Conservation (phyloP, 805 yeast species). For the Ascoidea asiatica region DNA sequence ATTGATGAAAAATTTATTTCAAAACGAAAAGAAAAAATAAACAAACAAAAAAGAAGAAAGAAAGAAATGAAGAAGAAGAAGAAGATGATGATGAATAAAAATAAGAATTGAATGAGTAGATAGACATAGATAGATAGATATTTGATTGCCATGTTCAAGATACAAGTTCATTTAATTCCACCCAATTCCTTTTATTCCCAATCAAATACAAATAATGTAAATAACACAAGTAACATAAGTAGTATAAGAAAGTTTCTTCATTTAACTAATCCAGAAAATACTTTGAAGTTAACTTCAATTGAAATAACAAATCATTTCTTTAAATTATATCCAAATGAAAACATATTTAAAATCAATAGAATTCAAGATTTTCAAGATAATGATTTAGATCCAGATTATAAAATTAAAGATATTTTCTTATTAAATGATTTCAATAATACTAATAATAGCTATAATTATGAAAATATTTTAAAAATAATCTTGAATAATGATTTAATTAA, state of each 20-base stretch:
- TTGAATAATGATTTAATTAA: constrained; percentile 8
- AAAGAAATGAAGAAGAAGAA: not conserved
- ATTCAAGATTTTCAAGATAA: constrained; percentile 26
- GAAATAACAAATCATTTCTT: constrained; percentile 20
- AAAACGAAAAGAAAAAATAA: not conserved
- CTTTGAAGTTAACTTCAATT: constrained; percentile 18
- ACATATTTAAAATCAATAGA: constrained; percentile 20
- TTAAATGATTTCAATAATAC: not conserved
- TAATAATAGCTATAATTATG: not conserved
- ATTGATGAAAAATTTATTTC: not conserved
- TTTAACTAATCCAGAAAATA: constrained; percentile 17
- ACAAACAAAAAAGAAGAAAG: not conserved
- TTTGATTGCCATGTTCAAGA: constrained; percentile 4
- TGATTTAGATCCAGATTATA: constrained; percentile 31
- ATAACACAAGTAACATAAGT: constrained; percentile 12
- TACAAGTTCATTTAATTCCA: constrained; percentile 8
- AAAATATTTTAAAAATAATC: constrained; percentile 5
- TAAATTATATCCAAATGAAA: constrained; percentile 26
- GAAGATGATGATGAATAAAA: not conserved
- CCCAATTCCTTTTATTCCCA: not conserved
- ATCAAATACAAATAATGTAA: constrained; percentile 6
- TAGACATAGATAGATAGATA: not conserved
- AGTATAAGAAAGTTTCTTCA: constrained; percentile 24
- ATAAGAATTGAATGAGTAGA: not conserved
- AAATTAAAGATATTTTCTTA: constrained; percentile 23